These are phyloP conservation scores for Syzygium jambos DNA, from an alignment of 345 rosid genomes.

Conservation along the genomic window DNA sequence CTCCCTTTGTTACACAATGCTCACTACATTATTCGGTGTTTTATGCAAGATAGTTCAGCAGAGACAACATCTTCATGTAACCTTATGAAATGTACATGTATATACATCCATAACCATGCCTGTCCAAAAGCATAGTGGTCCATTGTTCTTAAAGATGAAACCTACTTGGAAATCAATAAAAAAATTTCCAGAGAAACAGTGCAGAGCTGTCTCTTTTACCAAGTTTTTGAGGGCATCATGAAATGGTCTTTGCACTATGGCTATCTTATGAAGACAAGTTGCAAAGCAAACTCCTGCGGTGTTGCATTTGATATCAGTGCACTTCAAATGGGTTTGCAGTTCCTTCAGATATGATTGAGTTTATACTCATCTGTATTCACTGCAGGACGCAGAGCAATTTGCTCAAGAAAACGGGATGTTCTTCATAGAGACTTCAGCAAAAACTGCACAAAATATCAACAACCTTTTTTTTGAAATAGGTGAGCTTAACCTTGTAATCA, in stretches of 20 bases:
- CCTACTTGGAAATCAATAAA: background rate
- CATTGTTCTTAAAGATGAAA: background rate
- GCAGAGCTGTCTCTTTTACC: background rate
- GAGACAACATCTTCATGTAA: background rate
- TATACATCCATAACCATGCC: background rate
- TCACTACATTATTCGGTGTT: background rate
- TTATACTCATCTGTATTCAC: background rate
- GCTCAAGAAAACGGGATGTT: slow-evolving; percentile 39
- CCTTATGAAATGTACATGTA: background rate
- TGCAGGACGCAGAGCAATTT: slow-evolving; percentile 26
- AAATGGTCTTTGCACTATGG: background rate
- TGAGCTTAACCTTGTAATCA: background rate
- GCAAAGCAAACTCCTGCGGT: background rate
- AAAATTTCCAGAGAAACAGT: background rate
- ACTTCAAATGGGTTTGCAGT: background rate
- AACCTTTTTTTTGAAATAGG: slow-evolving; percentile 36
- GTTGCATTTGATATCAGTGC: background rate
- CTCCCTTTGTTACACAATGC: background rate
- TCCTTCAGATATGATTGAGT: background rate
- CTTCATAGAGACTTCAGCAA: slow-evolving; percentile 40
- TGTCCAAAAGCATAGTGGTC: background rate
- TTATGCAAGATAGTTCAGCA: background rate
- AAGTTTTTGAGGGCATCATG: background rate
- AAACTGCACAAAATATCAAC: slow-evolving; percentile 28
- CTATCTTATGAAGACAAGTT: background rate